Evolutionary conservation across 1,284 basidiomycete genomes (phyloP), one percentile per base, ranked within the genome.

Genomic region (Golubevia pallescens): DNA sequence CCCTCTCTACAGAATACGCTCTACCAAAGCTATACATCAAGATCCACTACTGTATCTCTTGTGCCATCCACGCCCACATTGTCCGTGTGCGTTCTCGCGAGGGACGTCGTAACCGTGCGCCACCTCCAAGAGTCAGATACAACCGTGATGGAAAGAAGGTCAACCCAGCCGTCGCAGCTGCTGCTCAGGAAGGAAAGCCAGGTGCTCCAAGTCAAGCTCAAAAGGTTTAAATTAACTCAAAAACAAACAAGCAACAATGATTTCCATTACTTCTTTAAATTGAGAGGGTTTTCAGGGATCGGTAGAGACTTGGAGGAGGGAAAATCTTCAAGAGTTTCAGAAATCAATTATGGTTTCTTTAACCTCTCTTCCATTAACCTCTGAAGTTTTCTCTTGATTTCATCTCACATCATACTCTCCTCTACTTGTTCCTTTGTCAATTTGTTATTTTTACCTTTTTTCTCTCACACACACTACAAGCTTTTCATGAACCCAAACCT

Each of bases 1-100:
- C 34, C 10, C 34, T 24, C 1, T 62, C 42, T 65, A 51, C 87
- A 93, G 97, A 99, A 89, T 99, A 99, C 88, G 91, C 91, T 67
- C 92, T 99, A 81, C 96, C 96, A 71, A 99, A 99, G 88, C 89
- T 99, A 76, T 99, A 99, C 91, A 93, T 97, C 90, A 97, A 98
- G 92, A 93, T 99, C 80, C 92, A 91, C 63, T 99, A 99, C 90
- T 99, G 96, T 87, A 93, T 99, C 71, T 98, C 95, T 67, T 99
- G 97, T 87, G 96, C 96, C 57, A 98, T 99, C 87, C 96, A 99
- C 90, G 95, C 95, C 82, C 96, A 99, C 88, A 92, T 83, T 58
- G 82, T 84, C 48, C 79, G 82, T 71, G 82, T 85, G 8, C 78
- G 82, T 52, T 83, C 80, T 60, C 73, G 77, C 63, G 79, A 77